Conservation (phyloP, 768 basidiomycete genomes). For the Suillus fuscotomentosus region DNA sequence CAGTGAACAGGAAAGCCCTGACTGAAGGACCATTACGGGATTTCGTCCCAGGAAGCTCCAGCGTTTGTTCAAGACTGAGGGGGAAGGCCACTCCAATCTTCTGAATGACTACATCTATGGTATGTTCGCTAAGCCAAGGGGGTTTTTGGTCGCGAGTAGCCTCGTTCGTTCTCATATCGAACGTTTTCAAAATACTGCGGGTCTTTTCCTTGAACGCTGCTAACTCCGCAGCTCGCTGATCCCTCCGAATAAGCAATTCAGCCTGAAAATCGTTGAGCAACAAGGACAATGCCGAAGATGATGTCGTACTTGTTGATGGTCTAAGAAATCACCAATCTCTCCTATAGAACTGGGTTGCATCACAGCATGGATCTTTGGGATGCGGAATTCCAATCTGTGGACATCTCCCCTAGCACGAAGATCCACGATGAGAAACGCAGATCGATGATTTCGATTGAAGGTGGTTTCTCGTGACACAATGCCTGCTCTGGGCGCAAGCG, state of each 20-base stretch:
- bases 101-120: slow-evolving; percentile 51
- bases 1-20: slow-evolving; percentile 84
- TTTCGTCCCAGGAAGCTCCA: slow-evolving; percentile 45
- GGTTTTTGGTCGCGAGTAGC: slow-evolving; percentile 19
- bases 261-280: slow-evolving; percentile 42
- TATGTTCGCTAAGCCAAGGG: slow-evolving; percentile 57
- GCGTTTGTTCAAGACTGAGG: slow-evolving; percentile 58
- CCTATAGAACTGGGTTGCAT: slow-evolving; percentile 94
- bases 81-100: slow-evolving; percentile 93
- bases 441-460: slow-evolving; percentile 61
- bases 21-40: slow-evolving; percentile 44
- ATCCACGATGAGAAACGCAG: slow-evolving; percentile 85
- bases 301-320: slow-evolving; percentile 70
- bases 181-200: slow-evolving; percentile 66
- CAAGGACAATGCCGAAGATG: background rate
- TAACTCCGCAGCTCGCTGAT: slow-evolving; percentile 75
- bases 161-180: slow-evolving; percentile 57
- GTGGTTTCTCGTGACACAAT: slow-evolving; percentile 32
- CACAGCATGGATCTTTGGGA: slow-evolving; percentile 85
- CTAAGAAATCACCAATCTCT: slow-evolving; percentile 86
- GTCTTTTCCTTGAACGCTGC: slow-evolving; percentile 84
- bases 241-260: slow-evolving; percentile 71
- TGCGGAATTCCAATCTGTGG: slow-evolving; percentile 44
- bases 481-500: slow-evolving; percentile 63
- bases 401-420: slow-evolving; percentile 46